Conservation (phyloP, 208 protist species). For the Crithidia fasciculata region DNA sequence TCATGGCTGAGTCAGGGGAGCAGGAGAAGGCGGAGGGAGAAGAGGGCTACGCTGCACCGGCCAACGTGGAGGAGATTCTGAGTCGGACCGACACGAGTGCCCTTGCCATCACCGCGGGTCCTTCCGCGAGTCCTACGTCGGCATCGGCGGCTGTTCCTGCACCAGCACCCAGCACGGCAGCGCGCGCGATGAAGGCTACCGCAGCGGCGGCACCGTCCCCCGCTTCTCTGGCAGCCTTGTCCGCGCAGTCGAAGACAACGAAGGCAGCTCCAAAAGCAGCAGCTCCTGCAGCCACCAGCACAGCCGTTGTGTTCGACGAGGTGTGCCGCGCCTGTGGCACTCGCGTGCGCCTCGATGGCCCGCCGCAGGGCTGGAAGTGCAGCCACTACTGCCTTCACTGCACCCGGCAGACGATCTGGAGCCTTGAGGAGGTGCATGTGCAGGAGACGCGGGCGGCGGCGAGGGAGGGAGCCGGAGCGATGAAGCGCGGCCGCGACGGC, state of each 20-base stretch:
- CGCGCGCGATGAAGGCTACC: conserved; percentile 29
- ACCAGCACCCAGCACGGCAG: conserved; percentile 27
- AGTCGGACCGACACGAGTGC: conserved; percentile 31
- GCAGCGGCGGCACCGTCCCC: not conserved
- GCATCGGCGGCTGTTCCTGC: not conserved
- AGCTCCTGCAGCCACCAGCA: not conserved
- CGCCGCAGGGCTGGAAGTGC: conserved; percentile 70
- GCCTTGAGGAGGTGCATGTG: conserved; percentile 47
- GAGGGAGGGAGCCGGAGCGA: conserved; percentile 5
- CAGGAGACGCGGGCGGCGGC: conserved; percentile 1
- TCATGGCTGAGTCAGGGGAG: conserved; percentile 44
- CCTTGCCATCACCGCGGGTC: conserved; percentile 7
- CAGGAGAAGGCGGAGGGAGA: conserved; percentile 7
- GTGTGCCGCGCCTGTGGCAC: conserved; percentile 68
- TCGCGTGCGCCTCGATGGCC: conserved; percentile 46
- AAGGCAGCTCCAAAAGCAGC: not conserved
- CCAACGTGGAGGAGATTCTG: conserved; percentile 59
- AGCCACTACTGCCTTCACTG: conserved; percentile 73
- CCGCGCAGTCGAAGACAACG: not conserved
- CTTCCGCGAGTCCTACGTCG: not conserved
- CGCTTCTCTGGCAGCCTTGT: not conserved
- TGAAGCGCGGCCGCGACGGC: conserved; percentile 15
- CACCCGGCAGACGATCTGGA: conserved; percentile 74
- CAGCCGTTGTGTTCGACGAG: conserved; percentile 46
- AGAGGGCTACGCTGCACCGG: conserved; percentile 11